Evolutionary conservation across 208 protist species (phyloP).

Genomic region (Trypanosoma caninum): DNA sequence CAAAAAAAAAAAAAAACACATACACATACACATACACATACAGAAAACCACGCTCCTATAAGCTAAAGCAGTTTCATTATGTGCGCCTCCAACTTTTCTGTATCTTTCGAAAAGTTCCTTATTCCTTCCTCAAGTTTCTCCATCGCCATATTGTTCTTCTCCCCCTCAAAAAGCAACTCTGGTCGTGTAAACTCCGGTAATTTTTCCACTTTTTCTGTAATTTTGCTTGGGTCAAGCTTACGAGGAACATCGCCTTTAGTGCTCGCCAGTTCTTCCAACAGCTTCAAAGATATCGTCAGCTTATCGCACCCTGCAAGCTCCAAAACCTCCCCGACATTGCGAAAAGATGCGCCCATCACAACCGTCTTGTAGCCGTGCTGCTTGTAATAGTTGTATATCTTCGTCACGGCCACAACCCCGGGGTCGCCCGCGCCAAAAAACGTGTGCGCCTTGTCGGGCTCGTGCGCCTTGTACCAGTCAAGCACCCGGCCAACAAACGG

Average conservation of each 20-base stretch:
- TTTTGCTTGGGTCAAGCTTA: conserved; percentile 59
- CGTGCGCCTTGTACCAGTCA: conserved; percentile 93
- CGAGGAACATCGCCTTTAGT: conserved; percentile 32
- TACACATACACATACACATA: background rate
- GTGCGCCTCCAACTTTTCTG: conserved; percentile 79
- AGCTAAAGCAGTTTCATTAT: conserved; percentile 62
- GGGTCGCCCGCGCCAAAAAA: conserved; percentile 88
- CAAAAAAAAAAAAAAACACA: no score
- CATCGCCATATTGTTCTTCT: conserved; percentile 96
- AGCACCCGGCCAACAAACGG: conserved; percentile 97
- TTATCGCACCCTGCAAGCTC: conserved; percentile 96
- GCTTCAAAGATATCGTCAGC: conserved; percentile 95
- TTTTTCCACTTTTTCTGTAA: conserved; percentile 39
- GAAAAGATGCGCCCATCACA: conserved; percentile 98
- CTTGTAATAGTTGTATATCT: conserved; percentile 98
- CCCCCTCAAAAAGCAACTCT: conserved; percentile 79
- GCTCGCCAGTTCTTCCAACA: conserved; percentile 91
- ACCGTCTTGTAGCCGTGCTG: conserved; percentile 95
- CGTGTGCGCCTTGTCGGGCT: conserved; percentile 38
- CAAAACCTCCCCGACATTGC: conserved; percentile 91
- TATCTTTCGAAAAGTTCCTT: conserved; percentile 93
- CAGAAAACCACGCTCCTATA: background rate
- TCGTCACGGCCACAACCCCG: conserved; percentile 92
- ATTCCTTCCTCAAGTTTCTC: conserved; percentile 98
- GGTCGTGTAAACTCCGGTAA: conserved; percentile 63